A percentile compares a stretch with the other conserved stretches of the same genome.
phyloP scores from a whole-genome alignment of 2,329 filamentous ascomycete genomes.

The Aureobasidium pullulans region DNA sequence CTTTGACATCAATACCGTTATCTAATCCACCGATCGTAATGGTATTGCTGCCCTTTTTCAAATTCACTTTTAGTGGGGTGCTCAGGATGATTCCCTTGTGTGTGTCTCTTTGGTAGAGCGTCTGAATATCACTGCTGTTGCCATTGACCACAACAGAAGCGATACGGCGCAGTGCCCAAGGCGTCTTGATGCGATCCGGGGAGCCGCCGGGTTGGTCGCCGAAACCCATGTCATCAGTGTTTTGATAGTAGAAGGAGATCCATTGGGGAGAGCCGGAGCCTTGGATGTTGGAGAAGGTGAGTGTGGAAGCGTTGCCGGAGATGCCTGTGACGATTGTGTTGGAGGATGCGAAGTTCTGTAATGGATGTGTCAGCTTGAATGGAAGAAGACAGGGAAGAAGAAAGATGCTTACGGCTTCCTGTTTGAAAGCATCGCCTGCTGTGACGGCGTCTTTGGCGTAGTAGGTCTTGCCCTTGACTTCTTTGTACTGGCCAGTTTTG shows the following conservation, averaged over 20 bases:
- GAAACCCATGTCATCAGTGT: slow-evolving; percentile 56
- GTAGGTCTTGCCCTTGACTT: slow-evolving; percentile 44
- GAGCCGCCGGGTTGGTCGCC: slow-evolving; percentile 46
- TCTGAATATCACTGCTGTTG: slow-evolving; percentile 41
- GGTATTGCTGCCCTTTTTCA: slow-evolving; percentile 49
- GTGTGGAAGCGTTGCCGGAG: slow-evolving; percentile 48
- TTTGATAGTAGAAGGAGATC: slow-evolving; percentile 53
- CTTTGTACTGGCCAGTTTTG: slow-evolving; percentile 41
- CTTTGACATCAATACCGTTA: slow-evolving; percentile 51
- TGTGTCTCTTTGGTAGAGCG: slow-evolving; percentile 48
- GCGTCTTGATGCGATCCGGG: slow-evolving; percentile 53
- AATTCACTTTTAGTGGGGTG: slow-evolving; percentile 47
- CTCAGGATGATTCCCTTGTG: slow-evolving; percentile 55
- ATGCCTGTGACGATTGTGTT: slow-evolving; percentile 46
- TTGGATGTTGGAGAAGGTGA: slow-evolving; percentile 43
- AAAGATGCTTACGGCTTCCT: slow-evolving; percentile 39
- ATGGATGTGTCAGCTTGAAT: background rate
- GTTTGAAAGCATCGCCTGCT: slow-evolving; percentile 43
- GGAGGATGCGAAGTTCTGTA: slow-evolving; percentile 39
- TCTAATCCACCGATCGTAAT: slow-evolving; percentile 52
- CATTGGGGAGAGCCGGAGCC: slow-evolving; percentile 47
- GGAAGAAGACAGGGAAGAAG: background rate
- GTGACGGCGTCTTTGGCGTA: slow-evolving; percentile 39
- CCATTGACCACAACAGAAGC: slow-evolving; percentile 54
- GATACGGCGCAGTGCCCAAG: slow-evolving; percentile 54